Conservation (phyloP, 1,139 yeast species). For the Kodamaea sp. region DNA sequence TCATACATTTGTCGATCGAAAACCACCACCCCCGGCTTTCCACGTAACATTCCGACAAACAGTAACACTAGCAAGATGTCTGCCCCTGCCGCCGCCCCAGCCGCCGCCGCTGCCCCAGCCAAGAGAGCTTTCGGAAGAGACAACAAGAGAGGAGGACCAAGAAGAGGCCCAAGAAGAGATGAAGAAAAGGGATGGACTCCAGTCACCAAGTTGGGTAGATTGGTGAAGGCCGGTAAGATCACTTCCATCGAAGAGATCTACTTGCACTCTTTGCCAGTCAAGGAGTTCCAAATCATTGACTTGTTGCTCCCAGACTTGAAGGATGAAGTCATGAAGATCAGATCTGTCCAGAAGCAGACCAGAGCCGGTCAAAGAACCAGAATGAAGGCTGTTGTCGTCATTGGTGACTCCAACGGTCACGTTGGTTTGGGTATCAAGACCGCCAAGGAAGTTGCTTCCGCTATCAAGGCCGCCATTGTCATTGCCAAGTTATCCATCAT, state of each 20-base stretch:
- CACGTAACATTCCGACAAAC: conserved; percentile 82
- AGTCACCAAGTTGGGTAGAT: conserved; percentile 99
- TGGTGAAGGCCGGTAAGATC: conserved; percentile 98
- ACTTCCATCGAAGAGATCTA: conserved; percentile 96
- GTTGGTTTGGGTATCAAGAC: conserved; percentile 99
- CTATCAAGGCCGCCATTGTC: conserved; percentile 99
- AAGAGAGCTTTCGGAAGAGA: conserved; percentile 67
- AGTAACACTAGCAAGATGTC: conserved; percentile 51
- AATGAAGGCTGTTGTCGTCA: conserved; percentile 99
- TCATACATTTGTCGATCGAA: conserved; percentile 66
- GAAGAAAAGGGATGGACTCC: conserved; percentile 99
- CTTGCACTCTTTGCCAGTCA: conserved; percentile 99
- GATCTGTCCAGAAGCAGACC: conserved; percentile 99
- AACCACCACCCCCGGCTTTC: conserved; percentile 91
- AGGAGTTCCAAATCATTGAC: conserved; percentile 99
- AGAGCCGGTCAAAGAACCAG: conserved; percentile 99
- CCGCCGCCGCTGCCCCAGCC: conserved; percentile 35
- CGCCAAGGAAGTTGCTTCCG: conserved; percentile 99
- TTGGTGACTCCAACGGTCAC: conserved; percentile 99
- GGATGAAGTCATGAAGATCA: conserved; percentile 99
- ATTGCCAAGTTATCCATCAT: conserved; percentile 98
- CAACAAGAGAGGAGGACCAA: conserved; percentile 57
- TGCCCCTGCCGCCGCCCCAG: conserved; percentile 50
- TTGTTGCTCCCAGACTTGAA: conserved; percentile 91
- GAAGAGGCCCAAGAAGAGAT: conserved; percentile 66